These are phyloP conservation scores for Lecanicillium sp. DNA, from an alignment of 2,329 filamentous ascomycete genomes.

Conservation along the genomic window DNA sequence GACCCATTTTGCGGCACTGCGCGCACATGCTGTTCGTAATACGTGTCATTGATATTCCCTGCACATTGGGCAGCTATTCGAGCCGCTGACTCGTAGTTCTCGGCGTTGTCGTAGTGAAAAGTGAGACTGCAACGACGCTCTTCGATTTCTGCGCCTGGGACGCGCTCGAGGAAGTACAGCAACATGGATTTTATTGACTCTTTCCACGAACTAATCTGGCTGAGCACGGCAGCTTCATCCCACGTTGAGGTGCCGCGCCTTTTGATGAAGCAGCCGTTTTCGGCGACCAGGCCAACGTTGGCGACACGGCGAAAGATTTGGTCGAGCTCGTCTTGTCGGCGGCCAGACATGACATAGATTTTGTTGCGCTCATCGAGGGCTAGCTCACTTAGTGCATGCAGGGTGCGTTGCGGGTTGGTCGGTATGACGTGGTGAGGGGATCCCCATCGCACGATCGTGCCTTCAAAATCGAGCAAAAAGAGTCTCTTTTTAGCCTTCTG, in stretches of 20 bases:
- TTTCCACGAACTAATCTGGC: constrained; percentile 71
- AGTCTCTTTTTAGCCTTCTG: constrained; percentile 57
- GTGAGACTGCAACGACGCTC: constrained; percentile 81
- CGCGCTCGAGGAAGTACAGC: constrained; percentile 81
- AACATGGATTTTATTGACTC: constrained; percentile 73
- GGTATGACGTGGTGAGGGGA: constrained; percentile 77
- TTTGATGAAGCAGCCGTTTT: constrained; percentile 88
- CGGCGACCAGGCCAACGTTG: constrained; percentile 79
- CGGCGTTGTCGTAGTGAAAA: constrained; percentile 79
- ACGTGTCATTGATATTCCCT: constrained; percentile 91
- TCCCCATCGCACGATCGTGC: constrained; percentile 81
- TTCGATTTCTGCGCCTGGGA: constrained; percentile 79
- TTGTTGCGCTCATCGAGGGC: constrained; percentile 72
- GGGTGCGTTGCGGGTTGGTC: constrained; percentile 72
- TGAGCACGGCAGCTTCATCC: constrained; percentile 66
- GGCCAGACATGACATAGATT: constrained; percentile 89
- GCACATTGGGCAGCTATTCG: constrained; percentile 83
- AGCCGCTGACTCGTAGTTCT: constrained; percentile 65
- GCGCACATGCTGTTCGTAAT: constrained; percentile 72
- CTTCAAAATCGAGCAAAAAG: constrained; percentile 90
- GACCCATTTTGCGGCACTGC: constrained; percentile 73
- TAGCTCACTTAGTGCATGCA: constrained; percentile 75
- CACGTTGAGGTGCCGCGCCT: constrained; percentile 60
- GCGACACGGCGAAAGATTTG: constrained; percentile 76
- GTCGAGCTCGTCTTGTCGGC: constrained; percentile 80